Conservation (phyloP, 1,284 basidiomycete species). For the Calocybe gambosa region DNA sequence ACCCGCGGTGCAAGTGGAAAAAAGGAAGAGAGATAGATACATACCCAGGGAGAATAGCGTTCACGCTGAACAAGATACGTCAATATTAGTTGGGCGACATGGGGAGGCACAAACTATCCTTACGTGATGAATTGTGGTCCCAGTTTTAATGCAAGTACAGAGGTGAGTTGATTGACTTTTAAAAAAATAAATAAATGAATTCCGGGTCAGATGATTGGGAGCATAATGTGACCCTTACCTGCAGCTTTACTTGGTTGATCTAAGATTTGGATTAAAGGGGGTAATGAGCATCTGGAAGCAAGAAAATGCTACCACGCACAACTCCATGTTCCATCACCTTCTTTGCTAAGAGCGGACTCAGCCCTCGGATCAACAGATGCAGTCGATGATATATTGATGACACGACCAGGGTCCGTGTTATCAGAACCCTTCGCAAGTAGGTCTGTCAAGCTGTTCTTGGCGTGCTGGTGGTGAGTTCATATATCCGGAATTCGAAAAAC, state of each 20-base stretch:
- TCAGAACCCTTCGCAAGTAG: conserved; percentile 64
- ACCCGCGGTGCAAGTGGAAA: conserved; percentile 1
- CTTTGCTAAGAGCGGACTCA: conserved; percentile 44
- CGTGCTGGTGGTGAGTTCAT: not conserved
- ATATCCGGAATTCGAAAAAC: not conserved
- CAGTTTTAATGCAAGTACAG: conserved; percentile 66
- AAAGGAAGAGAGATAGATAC: conserved; percentile 9
- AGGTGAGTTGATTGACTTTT: conserved; percentile 75
- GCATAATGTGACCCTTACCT: conserved; percentile 25
- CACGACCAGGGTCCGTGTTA: conserved; percentile 62
- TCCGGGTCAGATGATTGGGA: no score
- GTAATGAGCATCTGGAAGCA: not conserved
- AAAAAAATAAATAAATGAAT: no score
- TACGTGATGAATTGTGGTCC: conserved; percentile 59
- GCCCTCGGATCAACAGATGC: conserved; percentile 56
- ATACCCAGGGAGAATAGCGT: conserved; percentile 76
- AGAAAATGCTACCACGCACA: conserved; percentile 45
- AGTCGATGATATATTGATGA: conserved; percentile 80
- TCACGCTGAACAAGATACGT: conserved; percentile 48
- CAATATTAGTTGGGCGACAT: not conserved
- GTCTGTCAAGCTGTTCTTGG: conserved; percentile 44
- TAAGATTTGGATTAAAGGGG: conserved; percentile 22
- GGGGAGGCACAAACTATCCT: conserved; percentile 21
- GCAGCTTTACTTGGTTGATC: conserved; percentile 80
- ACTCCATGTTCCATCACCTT: conserved; percentile 72